Evolutionary conservation across 768 basidiomycete species (phyloP).

Genomic region (Termitomyces eurrhizus): DNA sequence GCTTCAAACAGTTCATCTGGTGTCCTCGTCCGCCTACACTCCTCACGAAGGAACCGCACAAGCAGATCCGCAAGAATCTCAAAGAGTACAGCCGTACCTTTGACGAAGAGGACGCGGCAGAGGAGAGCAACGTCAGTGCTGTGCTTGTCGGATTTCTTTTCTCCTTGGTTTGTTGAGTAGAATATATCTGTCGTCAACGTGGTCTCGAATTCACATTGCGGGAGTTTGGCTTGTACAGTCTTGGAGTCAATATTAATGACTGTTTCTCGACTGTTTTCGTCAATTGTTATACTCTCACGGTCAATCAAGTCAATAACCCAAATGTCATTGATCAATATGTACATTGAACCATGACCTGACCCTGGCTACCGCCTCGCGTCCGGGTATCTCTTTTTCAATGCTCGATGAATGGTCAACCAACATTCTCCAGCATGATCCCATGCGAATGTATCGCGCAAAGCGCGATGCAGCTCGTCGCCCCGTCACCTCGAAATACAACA

Average conservation of each 20-base stretch:
- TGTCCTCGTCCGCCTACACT: slow-evolving; percentile 90
- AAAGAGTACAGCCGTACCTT: slow-evolving; percentile 88
- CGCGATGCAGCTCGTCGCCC: slow-evolving; percentile 64
- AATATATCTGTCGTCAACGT: not conserved
- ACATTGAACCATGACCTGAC: slow-evolving; percentile 9
- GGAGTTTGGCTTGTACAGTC: not conserved
- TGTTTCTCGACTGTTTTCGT: too few relatives aligned
- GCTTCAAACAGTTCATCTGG: slow-evolving; percentile 99
- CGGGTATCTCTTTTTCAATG: slow-evolving; percentile 14
- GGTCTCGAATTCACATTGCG: not conserved
- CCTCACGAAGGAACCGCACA: slow-evolving; percentile 84
- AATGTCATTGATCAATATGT: too few relatives aligned
- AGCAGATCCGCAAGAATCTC: slow-evolving; percentile 81
- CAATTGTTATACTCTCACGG: too few relatives aligned
- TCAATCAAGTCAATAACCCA: slow-evolving; percentile 2
- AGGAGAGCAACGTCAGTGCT: slow-evolving; percentile 91
- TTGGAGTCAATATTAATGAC: too few relatives aligned
- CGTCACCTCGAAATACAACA: slow-evolving; percentile 81
- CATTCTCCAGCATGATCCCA: slow-evolving; percentile 67
- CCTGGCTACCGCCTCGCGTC: not conserved
- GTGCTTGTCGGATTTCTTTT: slow-evolving; percentile 76
- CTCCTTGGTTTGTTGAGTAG: not conserved
- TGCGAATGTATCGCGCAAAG: slow-evolving; percentile 81
- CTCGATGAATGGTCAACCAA: slow-evolving; percentile 31
- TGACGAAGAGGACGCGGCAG: slow-evolving; percentile 95